Conservation (phyloP, 176 grass and related monocot species). For the Themeda triandra region DNA sequence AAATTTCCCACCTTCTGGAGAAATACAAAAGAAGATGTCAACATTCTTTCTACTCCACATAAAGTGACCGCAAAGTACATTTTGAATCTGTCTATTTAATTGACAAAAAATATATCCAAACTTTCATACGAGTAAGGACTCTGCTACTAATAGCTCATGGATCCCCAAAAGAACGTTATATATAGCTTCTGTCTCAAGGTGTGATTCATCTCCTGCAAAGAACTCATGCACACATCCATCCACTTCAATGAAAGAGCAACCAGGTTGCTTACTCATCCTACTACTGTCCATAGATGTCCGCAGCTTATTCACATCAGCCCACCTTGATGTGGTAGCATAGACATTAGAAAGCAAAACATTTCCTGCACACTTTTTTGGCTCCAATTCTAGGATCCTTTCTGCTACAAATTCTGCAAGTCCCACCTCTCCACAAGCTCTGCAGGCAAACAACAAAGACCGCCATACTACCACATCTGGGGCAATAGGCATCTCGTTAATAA, state of each 20-base stretch:
- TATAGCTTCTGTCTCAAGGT: conserved; percentile 56
- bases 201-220: conserved; percentile 62
- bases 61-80: conserved; percentile 10
- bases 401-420: conserved; percentile 64
- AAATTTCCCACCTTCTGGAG: background rate
- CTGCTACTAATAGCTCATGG: conserved; percentile 42
- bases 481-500: conserved; percentile 77
- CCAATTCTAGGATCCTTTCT: conserved; percentile 61
- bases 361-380: conserved; percentile 49
- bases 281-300: conserved; percentile 39
- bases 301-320: conserved; percentile 69
- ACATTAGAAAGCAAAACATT: conserved; percentile 90
- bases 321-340: conserved; percentile 76
- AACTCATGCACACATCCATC: conserved; percentile 73
- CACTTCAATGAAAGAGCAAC: conserved; percentile 91
- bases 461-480: conserved; percentile 68
- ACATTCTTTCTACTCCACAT: background rate
- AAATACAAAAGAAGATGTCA: conserved; percentile 24
- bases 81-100: conserved; percentile 5
- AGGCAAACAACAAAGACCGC: conserved; percentile 84
- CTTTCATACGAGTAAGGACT: conserved; percentile 36
- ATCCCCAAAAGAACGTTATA: conserved; percentile 56
- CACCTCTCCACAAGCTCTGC: conserved; percentile 54
- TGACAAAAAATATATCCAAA: background rate
- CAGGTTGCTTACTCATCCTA: conserved; percentile 65